phyloP scores from a whole-genome alignment of 768 basidiomycete genomes.

The Stropharia rugosoannulata region DNA sequence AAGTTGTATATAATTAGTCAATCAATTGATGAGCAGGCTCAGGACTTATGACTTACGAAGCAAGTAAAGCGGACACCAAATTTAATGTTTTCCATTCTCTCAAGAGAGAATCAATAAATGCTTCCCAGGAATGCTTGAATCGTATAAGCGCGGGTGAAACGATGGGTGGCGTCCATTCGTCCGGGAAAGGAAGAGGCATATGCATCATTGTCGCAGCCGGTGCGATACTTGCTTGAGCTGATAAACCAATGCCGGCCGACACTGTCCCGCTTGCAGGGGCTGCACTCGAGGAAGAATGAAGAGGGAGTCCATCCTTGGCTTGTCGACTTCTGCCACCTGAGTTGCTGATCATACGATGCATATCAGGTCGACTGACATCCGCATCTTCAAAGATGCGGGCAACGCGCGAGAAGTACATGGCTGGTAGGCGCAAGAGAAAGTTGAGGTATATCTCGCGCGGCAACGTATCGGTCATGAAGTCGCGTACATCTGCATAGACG shows the following conservation, averaged over 20 bases:
- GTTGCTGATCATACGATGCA: slow-evolving; percentile 50
- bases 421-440: slow-evolving; percentile 67
- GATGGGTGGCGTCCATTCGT: slow-evolving; percentile 50
- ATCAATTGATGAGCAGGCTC: not conserved
- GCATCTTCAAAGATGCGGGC: slow-evolving; percentile 76
- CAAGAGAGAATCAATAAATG: slow-evolving; percentile 64
- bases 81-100: slow-evolving; percentile 79
- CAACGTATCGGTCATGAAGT: slow-evolving; percentile 37
- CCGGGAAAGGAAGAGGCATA: slow-evolving; percentile 44
- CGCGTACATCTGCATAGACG: slow-evolving; percentile 17
- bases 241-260: slow-evolving; percentile 22
- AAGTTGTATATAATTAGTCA: not conserved
- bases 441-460: slow-evolving; percentile 44
- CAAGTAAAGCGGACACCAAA: slow-evolving; percentile 64
- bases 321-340: slow-evolving; percentile 27
- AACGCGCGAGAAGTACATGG: slow-evolving; percentile 79
- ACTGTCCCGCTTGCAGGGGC: slow-evolving; percentile 13
- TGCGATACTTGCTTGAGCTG: slow-evolving; percentile 21
- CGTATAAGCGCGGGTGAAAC: slow-evolving; percentile 64
- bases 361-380: slow-evolving; percentile 73
- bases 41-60: slow-evolving; percentile 35
- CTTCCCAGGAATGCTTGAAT: slow-evolving; percentile 72
- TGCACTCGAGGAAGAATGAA: not conserved
- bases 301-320: not conserved
- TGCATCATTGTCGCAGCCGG: slow-evolving; percentile 19